Percentiles rank a stretch among this genome's conserved stretches.
These are phyloP conservation scores for Theobroma grandiflorum DNA, from an alignment of 441 rosid species.

Conservation along the genomic window DNA sequence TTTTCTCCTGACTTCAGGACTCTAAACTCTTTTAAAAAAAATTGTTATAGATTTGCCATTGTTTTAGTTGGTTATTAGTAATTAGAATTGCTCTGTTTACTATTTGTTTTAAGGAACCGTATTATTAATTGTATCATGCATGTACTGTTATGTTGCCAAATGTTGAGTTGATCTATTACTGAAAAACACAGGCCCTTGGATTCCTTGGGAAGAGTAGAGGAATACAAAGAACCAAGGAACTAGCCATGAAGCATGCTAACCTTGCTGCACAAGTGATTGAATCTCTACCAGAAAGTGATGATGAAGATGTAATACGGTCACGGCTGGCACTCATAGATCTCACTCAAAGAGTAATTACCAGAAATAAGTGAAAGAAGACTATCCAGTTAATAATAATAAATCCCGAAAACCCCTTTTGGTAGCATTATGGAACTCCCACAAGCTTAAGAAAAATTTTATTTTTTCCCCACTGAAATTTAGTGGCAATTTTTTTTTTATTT, in stretches of 20 bases:
- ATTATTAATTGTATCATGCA: background rate
- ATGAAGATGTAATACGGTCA: conserved; percentile 73
- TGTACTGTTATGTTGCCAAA: background rate
- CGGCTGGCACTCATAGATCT: conserved; percentile 88
- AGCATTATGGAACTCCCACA: background rate
- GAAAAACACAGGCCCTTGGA: conserved; percentile 67
- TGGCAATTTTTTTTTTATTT: background rate
- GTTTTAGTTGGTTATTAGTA: background rate
- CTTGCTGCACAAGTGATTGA: conserved; percentile 79
- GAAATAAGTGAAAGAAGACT: conserved; percentile 65
- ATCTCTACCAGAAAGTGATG: conserved; percentile 73
- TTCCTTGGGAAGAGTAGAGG: conserved; percentile 94
- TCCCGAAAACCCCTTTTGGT: background rate
- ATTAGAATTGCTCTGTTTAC: too few relatives aligned
- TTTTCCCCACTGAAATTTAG: background rate
- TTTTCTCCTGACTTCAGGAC: background rate
- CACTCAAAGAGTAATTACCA: conserved; percentile 72
- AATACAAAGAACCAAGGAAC: conserved; percentile 82
- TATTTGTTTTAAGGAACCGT: too few relatives aligned
- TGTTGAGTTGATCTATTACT: background rate
- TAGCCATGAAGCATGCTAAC: conserved; percentile 79
- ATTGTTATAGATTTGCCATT: background rate
- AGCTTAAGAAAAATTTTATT: too few relatives aligned
- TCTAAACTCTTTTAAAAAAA: background rate
- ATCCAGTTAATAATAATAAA: background rate